Base-by-base conservation (phyloP, 2,329 filamentous ascomycete species). In the Gaeumannomyces sp. region DNA sequence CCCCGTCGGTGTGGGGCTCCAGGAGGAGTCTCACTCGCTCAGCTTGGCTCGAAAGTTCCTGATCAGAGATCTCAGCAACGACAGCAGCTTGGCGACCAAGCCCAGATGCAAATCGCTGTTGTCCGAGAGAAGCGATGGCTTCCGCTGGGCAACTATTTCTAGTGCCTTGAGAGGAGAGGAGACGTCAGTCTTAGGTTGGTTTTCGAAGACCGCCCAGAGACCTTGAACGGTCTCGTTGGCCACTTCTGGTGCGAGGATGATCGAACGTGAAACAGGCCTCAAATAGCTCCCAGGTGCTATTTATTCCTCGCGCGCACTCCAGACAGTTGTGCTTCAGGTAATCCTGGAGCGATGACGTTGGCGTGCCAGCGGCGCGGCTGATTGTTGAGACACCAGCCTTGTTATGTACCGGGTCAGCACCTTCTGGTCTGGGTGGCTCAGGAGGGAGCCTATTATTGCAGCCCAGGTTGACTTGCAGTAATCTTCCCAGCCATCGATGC, bases 21-120 rank as follows among this genome's bases (percentile, higher is more conserved):
- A 88, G 70, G 1, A 83, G 71, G 0, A 76, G 72, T 16, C 78
- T 81, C 28, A 88, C 71, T 0, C 71, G 2, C 72, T 70, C 2
- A 80, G 77, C 64, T 79, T 80, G 2, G 77, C 71, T 59, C 2
- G 81, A 78, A 4, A 80, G 65, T 0, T 68, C 64, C 0, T 70
- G 62, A 62, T 81, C 77, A 3, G 77, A 72, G 1, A 81, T 74
- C 68, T 89, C 86, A 4, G 80, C 83, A 8, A 88, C 70, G 81
- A 77, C 0, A 89, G 72, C 0, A 89, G 72, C 25, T 80, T 80
- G 0, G 82, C 79, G 38, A 87, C 79, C 0, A 88, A 71, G 3
- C 75, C 73, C 28, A 85, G 78, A 58, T 85, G 81, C 3, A 79
- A 70, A 2, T 76, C 74, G 8, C 81, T 78, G 27, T 82, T 76